Evolutionary conservation across 1,284 basidiomycete species (phyloP), one percentile per base, ranked within the genome.

Genomic region (Malassezia obtusa): DNA sequence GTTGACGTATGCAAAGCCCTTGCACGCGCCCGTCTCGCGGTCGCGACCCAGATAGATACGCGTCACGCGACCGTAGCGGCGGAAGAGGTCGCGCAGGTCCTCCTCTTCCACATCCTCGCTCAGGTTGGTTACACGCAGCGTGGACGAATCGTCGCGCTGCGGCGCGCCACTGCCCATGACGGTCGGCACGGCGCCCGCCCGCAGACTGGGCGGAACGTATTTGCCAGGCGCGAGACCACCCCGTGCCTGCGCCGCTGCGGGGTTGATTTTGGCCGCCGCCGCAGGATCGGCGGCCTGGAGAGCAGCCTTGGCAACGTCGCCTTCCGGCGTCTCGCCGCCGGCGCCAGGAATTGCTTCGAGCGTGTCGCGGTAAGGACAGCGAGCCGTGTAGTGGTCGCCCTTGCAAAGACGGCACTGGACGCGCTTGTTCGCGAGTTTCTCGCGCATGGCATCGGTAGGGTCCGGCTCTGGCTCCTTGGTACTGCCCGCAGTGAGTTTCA

Each of bases 361-460:
- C 19, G 87, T 87, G 65, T 96, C 91, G 77, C 90, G 94, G 82
- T 94, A 94, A 11, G 94, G 94, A 81, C 94, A 98, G 76, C 91
- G 90, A 58, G 90, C 86, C 11, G 94, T 99, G 77, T 91, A 98
- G 78, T 98, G 94, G 64, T 87, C 87, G 52, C 92, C 92, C 75
- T 92, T 89, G 78, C 94, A 98, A 55, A 94, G 78, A 66, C 94
- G 83, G 80, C 92, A 99, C 48, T 82, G 78, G 60, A 99, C 88
- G 70, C 89, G 89, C 75, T 89, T 89, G 58, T 73, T 75, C 50
- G 77, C 82, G 25, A 87, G 81, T 63, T 83, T 81, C 26, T 76
- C 76, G 76, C 88, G 89, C 66, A 86, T 77, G 49, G 79, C 78
- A 62, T 85, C 82, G 72, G 85, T 84, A 28, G 82, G 81, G 25